Base-by-base conservation (phyloP, 768 basidiomycete genomes). In the Lactifluus echinatus region DNA sequence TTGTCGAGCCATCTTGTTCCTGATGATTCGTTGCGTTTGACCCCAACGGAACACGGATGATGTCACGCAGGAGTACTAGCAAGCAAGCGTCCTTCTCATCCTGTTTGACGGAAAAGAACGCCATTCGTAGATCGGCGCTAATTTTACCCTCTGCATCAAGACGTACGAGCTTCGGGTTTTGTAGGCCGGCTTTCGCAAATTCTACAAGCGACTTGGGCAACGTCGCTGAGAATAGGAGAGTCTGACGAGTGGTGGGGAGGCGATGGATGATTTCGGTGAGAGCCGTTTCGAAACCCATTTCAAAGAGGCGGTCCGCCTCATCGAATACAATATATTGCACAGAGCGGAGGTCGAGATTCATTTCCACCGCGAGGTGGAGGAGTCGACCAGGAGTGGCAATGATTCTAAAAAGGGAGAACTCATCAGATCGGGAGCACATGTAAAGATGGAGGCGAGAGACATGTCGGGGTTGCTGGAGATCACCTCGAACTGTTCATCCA, bases 361-460 rank as follows among this genome's bases (percentile, higher is more conserved):
- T 98, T 73, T 99, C 96, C 49, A 98, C 89, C 50, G 89, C 79
- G 23, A 99, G 79, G 73, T 99, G 96, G n/a, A 99, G 81, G 33
- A 99, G 76, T 62, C 96, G 93, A 58, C 96, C 96, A 17, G 96
- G 96, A 11, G 96, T 99, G 23, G 96, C 95, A 63, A 99, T 95
- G 61, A 99, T 89, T 19, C 94, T 97, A 64, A 7, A 8, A 28
- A 0, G 33, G 2, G 17, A 64, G 53, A 63, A 52, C 29, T 21
- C 49, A 45, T 10, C 43, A 53, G 36, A 45, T 59, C 52, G 60
- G 43, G 58, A 53, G 36, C 40, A 34, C 4, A 21, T 36, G 15
- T 8, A 14, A 40, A 12, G 46, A 48, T 19, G 24, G 36, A 50
- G 46, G 56, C 10, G 2, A 81, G 92, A 70, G 72, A 96, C 94